These are phyloP conservation scores for Linnemannia hyalina DNA, from an alignment of 192 early-diverging fungal species.

Conservation along the genomic window DNA sequence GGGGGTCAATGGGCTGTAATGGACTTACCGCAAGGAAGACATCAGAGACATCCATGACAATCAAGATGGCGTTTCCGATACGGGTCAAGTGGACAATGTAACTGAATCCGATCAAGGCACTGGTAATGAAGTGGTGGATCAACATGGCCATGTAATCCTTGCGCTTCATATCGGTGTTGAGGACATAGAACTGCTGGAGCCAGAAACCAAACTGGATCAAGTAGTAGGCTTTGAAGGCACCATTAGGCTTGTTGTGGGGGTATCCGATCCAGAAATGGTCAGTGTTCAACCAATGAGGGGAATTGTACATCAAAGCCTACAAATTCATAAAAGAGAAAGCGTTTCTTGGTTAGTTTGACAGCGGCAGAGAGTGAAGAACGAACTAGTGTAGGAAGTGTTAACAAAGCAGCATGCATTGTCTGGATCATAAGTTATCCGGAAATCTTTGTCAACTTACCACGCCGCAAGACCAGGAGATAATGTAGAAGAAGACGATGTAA, in stretches of 20 bases:
- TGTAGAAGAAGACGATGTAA: slow-evolving; percentile 76
- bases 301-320: slow-evolving; percentile 75
- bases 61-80: slow-evolving; percentile 84
- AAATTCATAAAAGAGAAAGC: slow-evolving; percentile 7
- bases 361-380: background rate
- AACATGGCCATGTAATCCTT: slow-evolving; percentile 82
- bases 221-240: slow-evolving; percentile 79
- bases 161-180: slow-evolving; percentile 79
- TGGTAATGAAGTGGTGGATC: slow-evolving; percentile 84
- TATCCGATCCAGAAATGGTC: slow-evolving; percentile 77
- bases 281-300: slow-evolving; percentile 81
- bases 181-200: slow-evolving; percentile 83
- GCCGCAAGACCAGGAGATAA: slow-evolving; percentile 71
- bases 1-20: too few relatives aligned
- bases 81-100: slow-evolving; percentile 79
- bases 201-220: slow-evolving; percentile 82
- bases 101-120: slow-evolving; percentile 71
- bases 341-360: background rate
- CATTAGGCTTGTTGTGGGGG: slow-evolving; percentile 71
- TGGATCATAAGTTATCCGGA: background rate
- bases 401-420: background rate
- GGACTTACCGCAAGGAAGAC: slow-evolving; percentile 76
- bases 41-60: slow-evolving; percentile 85
- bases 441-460: slow-evolving; percentile 58
- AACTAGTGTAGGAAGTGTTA: background rate